A percentile compares a stretch with the other conserved stretches of the same genome.
phyloP scores from a whole-genome alignment of 257 asterid species.

The Fraxinus quadrangulata region DNA sequence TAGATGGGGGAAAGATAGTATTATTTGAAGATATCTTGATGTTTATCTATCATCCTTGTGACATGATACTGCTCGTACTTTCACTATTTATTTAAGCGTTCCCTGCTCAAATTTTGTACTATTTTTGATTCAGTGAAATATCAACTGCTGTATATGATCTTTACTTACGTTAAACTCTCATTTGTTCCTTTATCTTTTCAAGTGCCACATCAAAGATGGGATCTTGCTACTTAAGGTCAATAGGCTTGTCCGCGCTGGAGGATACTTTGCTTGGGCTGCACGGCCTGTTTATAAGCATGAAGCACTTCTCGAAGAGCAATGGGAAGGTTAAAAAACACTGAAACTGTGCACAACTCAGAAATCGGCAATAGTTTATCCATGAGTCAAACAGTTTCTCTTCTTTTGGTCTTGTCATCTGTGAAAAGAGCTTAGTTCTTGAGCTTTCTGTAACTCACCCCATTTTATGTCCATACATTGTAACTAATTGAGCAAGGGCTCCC shows the following conservation, averaged over 20 bases:
- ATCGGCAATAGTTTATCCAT: neutral
- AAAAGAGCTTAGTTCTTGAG: neutral
- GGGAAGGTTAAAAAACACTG: conserved; percentile 66
- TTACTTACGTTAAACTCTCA: conserved; percentile 10
- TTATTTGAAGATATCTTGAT: neutral
- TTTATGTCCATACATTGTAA: neutral
- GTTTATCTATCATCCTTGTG: neutral
- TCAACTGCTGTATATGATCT: conserved; percentile 6
- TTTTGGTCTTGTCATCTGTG: conserved; percentile 16
- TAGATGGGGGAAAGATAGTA: neutral
- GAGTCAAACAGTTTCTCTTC: conserved; percentile 1
- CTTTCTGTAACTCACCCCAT: neutral
- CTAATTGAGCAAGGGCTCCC: conserved; percentile 12
- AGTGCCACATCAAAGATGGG: conserved; percentile 57
- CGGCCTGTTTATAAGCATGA: conserved; percentile 98
- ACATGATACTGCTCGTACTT: neutral
- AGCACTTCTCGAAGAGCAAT: conserved; percentile 73
- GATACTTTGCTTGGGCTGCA: conserved; percentile 97
- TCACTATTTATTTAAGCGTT: neutral
- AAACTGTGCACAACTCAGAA: conserved; percentile 13
- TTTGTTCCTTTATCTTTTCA: conserved; percentile 15
- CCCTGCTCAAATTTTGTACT: neutral
- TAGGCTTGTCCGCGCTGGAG: conserved; percentile 92
- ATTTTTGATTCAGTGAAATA: conserved; percentile 6
- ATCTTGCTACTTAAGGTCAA: conserved; percentile 91